Percentiles rank a stretch among this genome's conserved stretches.
Evolutionary conservation across 768 basidiomycete species (phyloP).

Genomic region (Udeniomyces megalosporus): DNA sequence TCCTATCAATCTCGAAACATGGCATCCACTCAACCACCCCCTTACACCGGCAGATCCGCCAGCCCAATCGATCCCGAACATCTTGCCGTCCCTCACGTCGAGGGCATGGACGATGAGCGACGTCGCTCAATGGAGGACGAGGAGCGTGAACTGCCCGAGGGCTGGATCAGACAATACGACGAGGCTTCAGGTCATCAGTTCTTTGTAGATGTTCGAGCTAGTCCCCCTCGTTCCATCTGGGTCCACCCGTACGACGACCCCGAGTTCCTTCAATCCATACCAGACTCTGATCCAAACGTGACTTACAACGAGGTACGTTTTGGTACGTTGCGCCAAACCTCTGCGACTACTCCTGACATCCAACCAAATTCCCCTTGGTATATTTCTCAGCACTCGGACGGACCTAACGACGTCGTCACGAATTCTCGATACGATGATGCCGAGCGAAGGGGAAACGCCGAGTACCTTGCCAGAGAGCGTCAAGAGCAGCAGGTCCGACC

Average conservation of each 20-base stretch:
- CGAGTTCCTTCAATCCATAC: constrained; percentile 43
- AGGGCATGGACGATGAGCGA: not conserved
- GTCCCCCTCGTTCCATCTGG: constrained; percentile 54
- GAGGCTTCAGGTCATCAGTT: constrained; percentile 32
- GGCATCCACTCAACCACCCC: not conserved
- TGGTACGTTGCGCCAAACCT: too few species aligned
- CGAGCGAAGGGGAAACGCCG: too few species aligned
- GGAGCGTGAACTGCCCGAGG: constrained; percentile 35
- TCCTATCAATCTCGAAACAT: too few species aligned
- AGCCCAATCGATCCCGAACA: not conserved
- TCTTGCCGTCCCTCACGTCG: not conserved
- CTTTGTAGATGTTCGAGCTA: constrained; percentile 49
- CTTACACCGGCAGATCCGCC: not conserved
- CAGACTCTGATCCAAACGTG: constrained; percentile 32
- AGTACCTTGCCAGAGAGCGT: too few species aligned
- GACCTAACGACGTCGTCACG: too few species aligned
- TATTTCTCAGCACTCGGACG: not conserved
- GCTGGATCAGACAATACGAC: constrained; percentile 43
- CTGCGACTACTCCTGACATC: too few species aligned
- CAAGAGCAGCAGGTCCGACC: too few species aligned
- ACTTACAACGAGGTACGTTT: not conserved
- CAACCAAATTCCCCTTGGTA: too few species aligned
- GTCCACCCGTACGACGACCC: constrained; percentile 56
- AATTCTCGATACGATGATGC: too few species aligned
- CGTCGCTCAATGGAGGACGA: constrained; percentile 16